Evolutionary conservation across 495 filamentous ascomycete genomes (phyloP).

Genomic region (Neurospora sp.): DNA sequence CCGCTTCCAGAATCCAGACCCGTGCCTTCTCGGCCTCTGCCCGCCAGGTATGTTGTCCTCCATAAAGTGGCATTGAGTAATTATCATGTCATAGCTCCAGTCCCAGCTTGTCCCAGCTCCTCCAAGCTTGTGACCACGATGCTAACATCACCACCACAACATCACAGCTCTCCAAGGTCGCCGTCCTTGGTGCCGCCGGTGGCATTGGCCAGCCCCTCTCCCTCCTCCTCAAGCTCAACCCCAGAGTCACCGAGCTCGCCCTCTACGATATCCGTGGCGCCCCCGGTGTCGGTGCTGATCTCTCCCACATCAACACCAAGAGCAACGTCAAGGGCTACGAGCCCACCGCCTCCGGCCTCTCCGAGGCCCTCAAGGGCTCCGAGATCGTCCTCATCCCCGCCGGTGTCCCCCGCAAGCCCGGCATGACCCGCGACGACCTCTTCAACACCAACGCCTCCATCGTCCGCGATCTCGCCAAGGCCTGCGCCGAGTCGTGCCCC

Average conservation of each 20-base stretch:
- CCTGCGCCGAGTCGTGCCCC: slow-evolving; percentile 75
- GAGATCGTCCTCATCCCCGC: slow-evolving; percentile 97
- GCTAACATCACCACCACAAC: neutral
- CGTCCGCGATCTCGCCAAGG: slow-evolving; percentile 96
- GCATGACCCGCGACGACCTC: slow-evolving; percentile 98
- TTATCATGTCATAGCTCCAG: slow-evolving; percentile 5
- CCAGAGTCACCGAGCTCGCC: slow-evolving; percentile 77
- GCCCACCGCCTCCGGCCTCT: slow-evolving; percentile 62
- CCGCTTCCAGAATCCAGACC: slow-evolving; percentile 70
- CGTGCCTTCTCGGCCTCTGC: slow-evolving; percentile 91
- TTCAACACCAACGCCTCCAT: slow-evolving; percentile 99
- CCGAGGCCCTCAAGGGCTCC: slow-evolving; percentile 66
- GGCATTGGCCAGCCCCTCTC: slow-evolving; percentile 98
- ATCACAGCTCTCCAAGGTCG: slow-evolving; percentile 40
- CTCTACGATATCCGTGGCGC: slow-evolving; percentile 95
- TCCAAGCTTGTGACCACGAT: neutral
- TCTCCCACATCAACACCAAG: slow-evolving; percentile 98
- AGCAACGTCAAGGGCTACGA: slow-evolving; percentile 86
- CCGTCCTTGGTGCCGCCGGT: slow-evolving; percentile 90
- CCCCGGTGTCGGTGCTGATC: slow-evolving; percentile 95
- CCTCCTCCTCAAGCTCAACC: slow-evolving; percentile 96
- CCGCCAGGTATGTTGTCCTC: slow-evolving; percentile 55
- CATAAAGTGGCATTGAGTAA: neutral
- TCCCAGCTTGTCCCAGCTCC: neutral
- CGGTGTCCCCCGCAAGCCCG: slow-evolving; percentile 97